phyloP scores from a whole-genome alignment of 1,284 basidiomycete species.

The Schizophyllum commune region DNA sequence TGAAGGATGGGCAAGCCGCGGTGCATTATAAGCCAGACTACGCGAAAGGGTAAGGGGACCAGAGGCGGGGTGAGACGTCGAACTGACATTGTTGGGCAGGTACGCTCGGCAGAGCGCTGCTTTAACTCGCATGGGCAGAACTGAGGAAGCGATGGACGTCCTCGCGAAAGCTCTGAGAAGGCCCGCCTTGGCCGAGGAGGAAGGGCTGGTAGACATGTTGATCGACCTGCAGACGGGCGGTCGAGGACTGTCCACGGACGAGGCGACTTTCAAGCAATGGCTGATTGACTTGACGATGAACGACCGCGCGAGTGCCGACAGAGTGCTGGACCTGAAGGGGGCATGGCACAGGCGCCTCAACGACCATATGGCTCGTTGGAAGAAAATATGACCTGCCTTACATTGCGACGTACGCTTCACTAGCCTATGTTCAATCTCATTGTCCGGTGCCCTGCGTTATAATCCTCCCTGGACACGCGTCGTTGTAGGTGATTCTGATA shows the following conservation, averaged over 20 bases:
- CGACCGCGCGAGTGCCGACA: constrained; percentile 13
- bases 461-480: too few relatives aligned
- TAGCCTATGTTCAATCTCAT: too few relatives aligned
- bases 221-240: constrained; percentile 20
- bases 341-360: constrained; percentile 11
- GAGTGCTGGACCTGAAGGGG: constrained; percentile 14
- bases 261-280: constrained; percentile 17
- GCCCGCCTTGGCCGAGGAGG: constrained; percentile 18
- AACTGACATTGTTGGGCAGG: neutral
- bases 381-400: neutral
- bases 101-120: neutral
- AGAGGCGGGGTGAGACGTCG: neutral
- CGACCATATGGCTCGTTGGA: neutral
- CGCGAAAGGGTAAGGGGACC: constrained; percentile 10
- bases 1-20: constrained; percentile 9
- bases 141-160: constrained; percentile 16
- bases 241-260: constrained; percentile 19
- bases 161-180: constrained; percentile 16
- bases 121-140: constrained; percentile 9
- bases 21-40: constrained; percentile 9
- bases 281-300: constrained; percentile 13
- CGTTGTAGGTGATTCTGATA: too few relatives aligned
- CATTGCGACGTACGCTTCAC: too few relatives aligned
- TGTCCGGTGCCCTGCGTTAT: too few relatives aligned
- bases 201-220: constrained; percentile 19